These are phyloP conservation scores for Taphrina sp. DNA, from an alignment of 1,139 yeast genomes.

Conservation along the genomic window DNA sequence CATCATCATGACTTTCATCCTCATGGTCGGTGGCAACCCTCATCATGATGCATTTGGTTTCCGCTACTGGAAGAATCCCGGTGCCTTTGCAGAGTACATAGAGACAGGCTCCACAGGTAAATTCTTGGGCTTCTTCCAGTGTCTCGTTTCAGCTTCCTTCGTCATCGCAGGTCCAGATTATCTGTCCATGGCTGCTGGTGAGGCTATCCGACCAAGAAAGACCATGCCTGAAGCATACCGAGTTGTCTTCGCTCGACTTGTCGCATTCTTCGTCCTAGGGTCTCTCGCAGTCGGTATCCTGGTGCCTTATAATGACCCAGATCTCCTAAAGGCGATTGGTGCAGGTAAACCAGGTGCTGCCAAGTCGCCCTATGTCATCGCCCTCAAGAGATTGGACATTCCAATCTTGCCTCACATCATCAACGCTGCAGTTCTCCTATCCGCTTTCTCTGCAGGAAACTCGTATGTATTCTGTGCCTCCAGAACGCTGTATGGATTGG, in stretches of 20 bases:
- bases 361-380: conserved; percentile 75
- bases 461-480: conserved; percentile 66
- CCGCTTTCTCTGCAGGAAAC: conserved; percentile 71
- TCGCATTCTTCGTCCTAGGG: conserved; percentile 63
- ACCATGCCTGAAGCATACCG: conserved; percentile 82
- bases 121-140: conserved; percentile 66
- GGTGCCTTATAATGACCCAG: conserved; percentile 72
- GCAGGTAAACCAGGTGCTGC: conserved; percentile 47
- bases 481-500: conserved; percentile 59
- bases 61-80: conserved; percentile 84
- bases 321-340: conserved; percentile 40
- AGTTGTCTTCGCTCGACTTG: conserved; percentile 76
- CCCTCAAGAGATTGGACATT: conserved; percentile 66
- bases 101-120: conserved; percentile 43
- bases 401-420: conserved; percentile 67
- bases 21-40: conserved; percentile 71
- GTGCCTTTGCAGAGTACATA: conserved; percentile 65
- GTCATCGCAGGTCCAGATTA: conserved; percentile 77
- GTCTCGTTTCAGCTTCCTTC: conserved; percentile 64
- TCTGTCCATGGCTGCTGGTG: conserved; percentile 87
- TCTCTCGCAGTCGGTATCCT: conserved; percentile 46
- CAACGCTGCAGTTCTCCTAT: conserved; percentile 69
- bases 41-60: conserved; percentile 53
- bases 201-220: conserved; percentile 74
- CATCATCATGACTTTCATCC: conserved; percentile 62